Conservation (phyloP, 2,329 filamentous ascomycete species). For the Mycocentrospora acerina region DNA sequence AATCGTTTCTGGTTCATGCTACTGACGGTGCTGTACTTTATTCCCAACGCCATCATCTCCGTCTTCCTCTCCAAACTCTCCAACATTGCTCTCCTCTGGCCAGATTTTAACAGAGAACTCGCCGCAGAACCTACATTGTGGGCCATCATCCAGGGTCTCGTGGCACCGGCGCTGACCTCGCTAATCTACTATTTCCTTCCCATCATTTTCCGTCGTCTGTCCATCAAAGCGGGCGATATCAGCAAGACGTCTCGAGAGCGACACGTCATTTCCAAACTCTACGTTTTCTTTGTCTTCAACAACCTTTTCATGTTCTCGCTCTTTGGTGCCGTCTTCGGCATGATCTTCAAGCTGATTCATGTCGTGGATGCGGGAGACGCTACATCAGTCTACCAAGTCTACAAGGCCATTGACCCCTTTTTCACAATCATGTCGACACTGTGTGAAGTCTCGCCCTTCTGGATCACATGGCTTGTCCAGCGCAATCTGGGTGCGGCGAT, state of each 20-base stretch:
- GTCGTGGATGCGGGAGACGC: too few species aligned
- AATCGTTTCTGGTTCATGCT: constrained; percentile 83
- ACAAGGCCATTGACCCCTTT: constrained; percentile 65
- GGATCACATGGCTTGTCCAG: constrained; percentile 77
- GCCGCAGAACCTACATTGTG: constrained; percentile 65
- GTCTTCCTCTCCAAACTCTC: constrained; percentile 86
- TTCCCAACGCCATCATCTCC: constrained; percentile 89
- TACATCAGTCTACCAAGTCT: constrained; percentile 44
- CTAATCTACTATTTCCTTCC: constrained; percentile 85
- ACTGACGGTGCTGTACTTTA: constrained; percentile 83
- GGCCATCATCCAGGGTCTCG: constrained; percentile 89
- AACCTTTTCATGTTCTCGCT: constrained; percentile 92
- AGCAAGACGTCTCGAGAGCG: constrained; percentile 91
- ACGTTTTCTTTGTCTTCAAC: constrained; percentile 96
- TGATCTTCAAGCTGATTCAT: constrained; percentile 56
- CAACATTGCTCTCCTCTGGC: constrained; percentile 81
- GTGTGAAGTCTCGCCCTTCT: constrained; percentile 83
- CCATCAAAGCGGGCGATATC: constrained; percentile 79
- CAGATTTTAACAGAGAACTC: constrained; percentile 68
- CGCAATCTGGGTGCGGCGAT: constrained; percentile 91
- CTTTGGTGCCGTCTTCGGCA: constrained; percentile 79
- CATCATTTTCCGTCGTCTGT: constrained; percentile 85
- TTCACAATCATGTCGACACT: constrained; percentile 69
- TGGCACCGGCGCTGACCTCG: constrained; percentile 83
- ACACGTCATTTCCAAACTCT: constrained; percentile 87